Percentiles rank a stretch among this genome's conserved stretches.
phyloP scores from a whole-genome alignment of 805 yeast species.

The Clavispora carvajalis region DNA sequence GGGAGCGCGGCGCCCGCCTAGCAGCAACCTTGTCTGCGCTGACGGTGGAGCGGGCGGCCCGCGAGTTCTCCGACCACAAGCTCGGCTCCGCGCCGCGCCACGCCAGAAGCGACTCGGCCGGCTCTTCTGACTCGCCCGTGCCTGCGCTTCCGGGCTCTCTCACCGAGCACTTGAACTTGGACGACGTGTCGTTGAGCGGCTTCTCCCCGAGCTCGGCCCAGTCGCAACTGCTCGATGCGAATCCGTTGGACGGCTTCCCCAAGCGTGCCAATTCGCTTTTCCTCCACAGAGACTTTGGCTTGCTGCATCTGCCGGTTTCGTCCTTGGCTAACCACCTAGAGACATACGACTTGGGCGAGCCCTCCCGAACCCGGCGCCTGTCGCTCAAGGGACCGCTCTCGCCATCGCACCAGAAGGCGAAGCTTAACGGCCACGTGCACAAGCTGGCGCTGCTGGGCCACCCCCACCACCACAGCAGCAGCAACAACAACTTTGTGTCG shows the following conservation, averaged over 20 bases:
- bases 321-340: conserved; percentile 28
- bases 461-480: not conserved
- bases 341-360: conserved; percentile 17
- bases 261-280: conserved; percentile 16
- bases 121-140: conserved; percentile 1
- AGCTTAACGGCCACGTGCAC: conserved; percentile 16
- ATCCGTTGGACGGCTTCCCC: conserved; percentile 9
- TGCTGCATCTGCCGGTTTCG: conserved; percentile 11
- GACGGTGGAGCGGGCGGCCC: conserved; percentile 22
- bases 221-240: conserved; percentile 2
- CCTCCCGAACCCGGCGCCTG: conserved; percentile 4
- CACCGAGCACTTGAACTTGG: conserved; percentile 11
- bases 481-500: not conserved
- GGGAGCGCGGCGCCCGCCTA: conserved; percentile 41
- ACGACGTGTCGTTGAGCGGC: conserved; percentile 15
- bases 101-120: conserved; percentile 2
- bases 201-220: conserved; percentile 6
- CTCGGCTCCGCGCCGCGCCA: conserved; percentile 1
- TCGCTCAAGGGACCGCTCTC: conserved; percentile 8
- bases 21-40: conserved; percentile 29
- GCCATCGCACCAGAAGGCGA: conserved; percentile 9
- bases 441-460: conserved; percentile 8
- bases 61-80: conserved; percentile 31
- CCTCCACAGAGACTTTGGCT: conserved; percentile 3
- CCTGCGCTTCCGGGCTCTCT: not conserved